phyloP scores from a whole-genome alignment of 83 land plant genomes.

The Picea abies region DNA sequence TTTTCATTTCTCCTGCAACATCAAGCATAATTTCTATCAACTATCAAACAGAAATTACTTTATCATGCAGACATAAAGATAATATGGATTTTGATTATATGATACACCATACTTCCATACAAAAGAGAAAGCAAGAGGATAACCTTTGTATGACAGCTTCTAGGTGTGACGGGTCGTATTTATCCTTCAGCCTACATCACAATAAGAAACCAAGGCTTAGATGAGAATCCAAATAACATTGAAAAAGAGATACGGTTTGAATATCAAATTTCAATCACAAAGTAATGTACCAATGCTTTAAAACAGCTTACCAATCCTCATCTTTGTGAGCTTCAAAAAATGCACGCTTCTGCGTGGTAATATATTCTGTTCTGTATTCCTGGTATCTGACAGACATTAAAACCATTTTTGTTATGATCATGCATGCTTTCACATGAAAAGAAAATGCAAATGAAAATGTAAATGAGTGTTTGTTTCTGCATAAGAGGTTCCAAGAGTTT shows the following conservation, averaged over 20 bases:
- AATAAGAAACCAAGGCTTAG: not conserved
- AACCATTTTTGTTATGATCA: not conserved
- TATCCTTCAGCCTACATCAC: slow-evolving; percentile 84
- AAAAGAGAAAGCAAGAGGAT: slow-evolving; percentile 17
- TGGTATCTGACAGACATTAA: slow-evolving; percentile 66
- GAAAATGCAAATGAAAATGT: no score
- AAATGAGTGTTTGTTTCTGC: not conserved
- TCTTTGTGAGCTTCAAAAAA: slow-evolving; percentile 96
- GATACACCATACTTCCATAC: not conserved
- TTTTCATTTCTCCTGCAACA: slow-evolving; percentile 86
- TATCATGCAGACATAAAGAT: not conserved
- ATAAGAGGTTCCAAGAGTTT: not conserved
- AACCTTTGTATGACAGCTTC: slow-evolving; percentile 88
- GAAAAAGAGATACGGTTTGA: slow-evolving; percentile 1
- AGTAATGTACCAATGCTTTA: not conserved
- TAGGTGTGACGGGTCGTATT: slow-evolving; percentile 94
- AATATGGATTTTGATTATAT: not conserved
- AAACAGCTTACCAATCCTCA: slow-evolving; percentile 83
- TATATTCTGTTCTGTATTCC: slow-evolving; percentile 94
- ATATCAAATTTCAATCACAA: slow-evolving; percentile 1
- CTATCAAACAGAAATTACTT: not conserved
- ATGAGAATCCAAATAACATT: not conserved
- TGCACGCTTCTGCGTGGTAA: slow-evolving; percentile 82
- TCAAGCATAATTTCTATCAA: not conserved
- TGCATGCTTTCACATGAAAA: not conserved